Base-by-base conservation (phyloP, 768 basidiomycete genomes). In the Daedaleopsis nitida region DNA sequence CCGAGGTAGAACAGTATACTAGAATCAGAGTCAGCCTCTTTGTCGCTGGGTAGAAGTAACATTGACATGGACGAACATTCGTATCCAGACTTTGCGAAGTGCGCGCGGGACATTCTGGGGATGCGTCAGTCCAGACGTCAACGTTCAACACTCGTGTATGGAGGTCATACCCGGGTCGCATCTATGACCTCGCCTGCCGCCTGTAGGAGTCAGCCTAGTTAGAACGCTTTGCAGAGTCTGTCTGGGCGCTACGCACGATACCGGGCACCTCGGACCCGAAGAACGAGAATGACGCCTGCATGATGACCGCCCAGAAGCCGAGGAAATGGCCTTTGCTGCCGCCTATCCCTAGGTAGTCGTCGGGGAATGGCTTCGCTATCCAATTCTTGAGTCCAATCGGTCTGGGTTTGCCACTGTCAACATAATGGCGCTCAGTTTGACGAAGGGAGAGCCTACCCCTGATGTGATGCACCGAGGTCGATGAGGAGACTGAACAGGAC, bases 1-100 rank as follows among this genome's bases (percentile, higher is more conserved):
- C 72, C 58, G 23, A 73, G n/a, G 73, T 76, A 79, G 70, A 80
- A 83, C 27, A 83, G 69, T 12, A 64, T 68, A 38, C 70, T 72
- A 57, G 17, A 37, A 13, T n/a, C n/a, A n/a, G n/a, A 42, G 7
- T 32, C 5, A 39, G 21, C 21, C 42, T 4, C 3, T 32, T 32
- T 32, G 3, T 4, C 13, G 4, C 12, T 50, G n/a, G 10, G 0
- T n/a, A 21, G n/a, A 14, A 32, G 4, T 11, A 10, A 50, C 1
- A 16, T 24, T 61, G 13, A 45, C 13, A 42, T 42, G 11, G 39
- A 42, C 39, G 39, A 42, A 72, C 70, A 72, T 72, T 7, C 70
- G 52, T 24, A 72, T 64, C 70, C 70, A 72, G 0, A 72, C 70
- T 38, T 63, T 58, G n/a, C 60, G 61, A 16, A 72, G 56, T 4